phyloP scores from a whole-genome alignment of 495 filamentous ascomycete genomes.

The Neurospora sp. region DNA sequence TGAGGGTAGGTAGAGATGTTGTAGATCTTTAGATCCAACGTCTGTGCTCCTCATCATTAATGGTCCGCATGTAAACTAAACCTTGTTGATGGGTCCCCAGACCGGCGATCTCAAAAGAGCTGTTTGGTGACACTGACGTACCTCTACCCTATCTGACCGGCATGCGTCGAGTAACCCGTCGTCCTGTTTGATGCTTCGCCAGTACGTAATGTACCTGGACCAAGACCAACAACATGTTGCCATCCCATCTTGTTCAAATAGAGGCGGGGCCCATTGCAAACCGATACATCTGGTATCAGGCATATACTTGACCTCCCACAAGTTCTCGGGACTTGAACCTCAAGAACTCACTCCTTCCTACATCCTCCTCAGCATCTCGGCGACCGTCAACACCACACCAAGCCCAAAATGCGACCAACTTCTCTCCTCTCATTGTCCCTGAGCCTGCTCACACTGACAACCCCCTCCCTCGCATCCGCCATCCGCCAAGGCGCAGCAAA shows the following conservation, averaged over 20 bases:
- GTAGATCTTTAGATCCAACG: background rate
- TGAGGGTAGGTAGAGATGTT: background rate
- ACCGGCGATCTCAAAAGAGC: background rate
- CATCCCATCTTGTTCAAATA: background rate
- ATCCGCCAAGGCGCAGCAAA: background rate
- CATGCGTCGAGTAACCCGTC: background rate
- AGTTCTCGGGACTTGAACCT: background rate
- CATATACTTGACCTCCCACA: background rate
- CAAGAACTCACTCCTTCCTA: background rate
- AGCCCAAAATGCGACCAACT: background rate
- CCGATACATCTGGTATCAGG: background rate
- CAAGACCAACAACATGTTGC: background rate
- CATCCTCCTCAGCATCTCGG: background rate
- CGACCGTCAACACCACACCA: background rate
- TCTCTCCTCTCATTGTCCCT: background rate
- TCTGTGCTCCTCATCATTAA: background rate
- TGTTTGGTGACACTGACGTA: background rate
- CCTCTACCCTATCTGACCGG: background rate
- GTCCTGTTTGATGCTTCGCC: background rate
- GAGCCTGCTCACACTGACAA: background rate
- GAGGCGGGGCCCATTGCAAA: background rate
- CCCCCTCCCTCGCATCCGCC: background rate
- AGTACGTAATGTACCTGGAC: background rate
- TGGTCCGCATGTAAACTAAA: background rate
- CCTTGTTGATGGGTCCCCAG: background rate